Percentiles rank a stretch among this genome's conserved stretches.
Evolutionary conservation across 805 yeast species (phyloP).

Genomic region (Saturnispora galanensis): DNA sequence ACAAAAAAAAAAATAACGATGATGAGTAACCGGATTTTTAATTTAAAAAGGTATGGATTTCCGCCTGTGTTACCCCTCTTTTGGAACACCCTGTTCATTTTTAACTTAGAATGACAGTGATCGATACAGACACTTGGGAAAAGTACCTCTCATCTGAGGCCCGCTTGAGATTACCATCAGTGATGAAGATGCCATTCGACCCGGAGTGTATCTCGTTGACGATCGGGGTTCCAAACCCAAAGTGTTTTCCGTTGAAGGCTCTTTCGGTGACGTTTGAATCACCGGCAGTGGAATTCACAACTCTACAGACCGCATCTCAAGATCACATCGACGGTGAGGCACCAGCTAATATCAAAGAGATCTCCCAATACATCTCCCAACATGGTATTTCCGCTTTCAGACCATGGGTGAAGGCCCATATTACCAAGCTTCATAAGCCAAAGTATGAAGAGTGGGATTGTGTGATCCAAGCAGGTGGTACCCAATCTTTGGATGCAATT

Average conservation of each 20-base stretch:
- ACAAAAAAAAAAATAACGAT: too few species aligned
- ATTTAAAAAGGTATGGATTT: too few species aligned
- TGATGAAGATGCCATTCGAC: constrained; percentile 19
- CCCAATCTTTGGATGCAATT: constrained; percentile 81
- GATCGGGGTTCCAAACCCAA: constrained; percentile 48
- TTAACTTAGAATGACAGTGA: too few species aligned
- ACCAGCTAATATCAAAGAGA: constrained; percentile 30
- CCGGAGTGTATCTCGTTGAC: constrained; percentile 38
- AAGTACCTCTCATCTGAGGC: constrained; percentile 22
- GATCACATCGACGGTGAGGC: constrained; percentile 14
- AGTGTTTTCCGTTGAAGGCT: constrained; percentile 38
- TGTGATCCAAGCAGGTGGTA: constrained; percentile 70
- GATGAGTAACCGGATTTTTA: too few species aligned
- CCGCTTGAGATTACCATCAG: constrained; percentile 20
- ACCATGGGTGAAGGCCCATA: constrained; percentile 34
- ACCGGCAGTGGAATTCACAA: constrained; percentile 34
- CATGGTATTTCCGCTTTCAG: constrained; percentile 38
- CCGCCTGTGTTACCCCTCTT: too few species aligned
- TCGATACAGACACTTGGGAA: constrained; percentile 12
- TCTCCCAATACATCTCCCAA: constrained; percentile 43
- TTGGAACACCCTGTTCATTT: too few species aligned
- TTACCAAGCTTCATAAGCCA: constrained; percentile 33
- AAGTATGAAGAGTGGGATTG: constrained; percentile 57
- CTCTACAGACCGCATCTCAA: constrained; percentile 30
- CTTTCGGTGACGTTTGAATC: constrained; percentile 23